Evolutionary conservation across 2,329 filamentous ascomycete species (phyloP), one percentile per base, ranked within the genome.

Genomic region (Scopulariopsis brevicaulis): DNA sequence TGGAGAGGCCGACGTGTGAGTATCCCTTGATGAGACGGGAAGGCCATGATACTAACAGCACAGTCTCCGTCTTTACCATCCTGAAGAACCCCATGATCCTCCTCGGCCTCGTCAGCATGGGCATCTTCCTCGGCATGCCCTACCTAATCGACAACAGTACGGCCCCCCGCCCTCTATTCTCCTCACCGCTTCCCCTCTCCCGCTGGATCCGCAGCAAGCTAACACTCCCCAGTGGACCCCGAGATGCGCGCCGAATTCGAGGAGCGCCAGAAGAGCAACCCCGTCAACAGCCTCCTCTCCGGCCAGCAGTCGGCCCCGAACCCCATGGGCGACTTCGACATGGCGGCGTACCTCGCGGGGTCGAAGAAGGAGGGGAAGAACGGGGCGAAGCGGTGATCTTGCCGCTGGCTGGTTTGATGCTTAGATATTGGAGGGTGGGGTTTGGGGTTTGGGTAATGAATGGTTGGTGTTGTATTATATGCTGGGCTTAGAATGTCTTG

Each of bases 11-110:
- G 60, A 83, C 82, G 63, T 96, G 89, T 93, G 72, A 78, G 87
- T 81, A 63, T 55, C 25, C 40, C 15, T 24, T 35, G 57, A 25
- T 37, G 11, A 24, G 32, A 54, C 32, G 18, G 53, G 56, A 56
- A 54, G 46, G 51, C 40, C 59, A 48, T 25, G 34, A 11, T 34
- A 24, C 61, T 22, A 34, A n/a, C 28, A 5, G 12, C 28, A 25
- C 63, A 90, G 87, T 93, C 74, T 90, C 86, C 20, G 79, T 92
- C n/a, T 67, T 96, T 59, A 83, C 82, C 59, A 85, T 96, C 58
- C 77, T 96, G 65, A 94, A 94, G 77, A 96, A 90, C 69, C 94
- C 94, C 3, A 97, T 97, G 91, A 96, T 97, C 62, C 80, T 99
- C 60, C 87, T 99, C 77, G 91, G 87, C 4, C 73, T 96, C 37